phyloP scores from a whole-genome alignment of 2,329 filamentous ascomycete species.

The Podosphaera leucotricha region DNA sequence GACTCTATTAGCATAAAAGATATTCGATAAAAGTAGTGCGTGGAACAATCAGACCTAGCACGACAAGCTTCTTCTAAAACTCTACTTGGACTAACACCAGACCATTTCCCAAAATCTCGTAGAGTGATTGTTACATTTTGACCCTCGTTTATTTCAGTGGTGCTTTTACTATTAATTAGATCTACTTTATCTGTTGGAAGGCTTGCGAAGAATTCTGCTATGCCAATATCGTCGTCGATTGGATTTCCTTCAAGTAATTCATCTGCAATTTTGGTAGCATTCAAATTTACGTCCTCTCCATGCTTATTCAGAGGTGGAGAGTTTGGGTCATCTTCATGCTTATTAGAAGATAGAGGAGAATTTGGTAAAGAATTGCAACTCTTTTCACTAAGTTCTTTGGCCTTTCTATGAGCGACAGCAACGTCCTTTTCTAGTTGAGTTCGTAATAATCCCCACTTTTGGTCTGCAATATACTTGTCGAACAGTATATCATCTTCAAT shows the following conservation, averaged over 20 bases:
- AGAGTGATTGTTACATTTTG: constrained; percentile 35
- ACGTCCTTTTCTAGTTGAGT: constrained; percentile 38
- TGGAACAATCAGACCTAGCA: constrained; percentile 30
- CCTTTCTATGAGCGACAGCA: constrained; percentile 23
- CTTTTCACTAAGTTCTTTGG: constrained; percentile 7
- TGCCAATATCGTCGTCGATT: constrained; percentile 24
- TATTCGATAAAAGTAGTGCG: background rate
- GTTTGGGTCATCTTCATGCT: constrained; percentile 20
- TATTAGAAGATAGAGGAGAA: constrained; percentile 16
- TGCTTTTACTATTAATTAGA: constrained; percentile 30
- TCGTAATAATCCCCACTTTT: constrained; percentile 36
- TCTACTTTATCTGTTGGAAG: constrained; percentile 38
- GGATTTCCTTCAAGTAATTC: constrained; percentile 32
- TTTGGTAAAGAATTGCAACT: constrained; percentile 10
- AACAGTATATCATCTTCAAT: constrained; percentile 63
- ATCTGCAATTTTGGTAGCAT: constrained; percentile 33
- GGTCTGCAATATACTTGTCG: constrained; percentile 39
- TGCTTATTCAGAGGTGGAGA: constrained; percentile 17
- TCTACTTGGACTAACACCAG: constrained; percentile 51
- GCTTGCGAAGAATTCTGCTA: constrained; percentile 33
- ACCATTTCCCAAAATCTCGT: constrained; percentile 65
- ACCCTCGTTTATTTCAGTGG: constrained; percentile 27
- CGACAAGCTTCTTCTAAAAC: constrained; percentile 74
- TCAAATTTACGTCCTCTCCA: constrained; percentile 24
- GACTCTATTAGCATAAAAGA: constrained; percentile 1